These are phyloP conservation scores for Logfia minima DNA, from an alignment of 129 eudicot genomes.

Conservation along the genomic window DNA sequence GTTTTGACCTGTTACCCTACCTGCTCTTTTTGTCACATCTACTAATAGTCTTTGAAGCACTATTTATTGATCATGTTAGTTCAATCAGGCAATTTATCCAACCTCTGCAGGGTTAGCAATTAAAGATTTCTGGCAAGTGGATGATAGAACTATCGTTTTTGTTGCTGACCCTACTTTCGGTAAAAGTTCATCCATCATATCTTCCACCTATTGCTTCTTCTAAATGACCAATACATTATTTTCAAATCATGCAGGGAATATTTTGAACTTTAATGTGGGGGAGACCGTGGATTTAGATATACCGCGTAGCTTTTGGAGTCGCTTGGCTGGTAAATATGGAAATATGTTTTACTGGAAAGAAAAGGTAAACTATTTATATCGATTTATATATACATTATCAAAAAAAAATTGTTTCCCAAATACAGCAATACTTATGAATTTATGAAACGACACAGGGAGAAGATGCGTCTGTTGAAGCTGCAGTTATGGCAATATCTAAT, in stretches of 20 bases:
- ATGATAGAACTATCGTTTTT: slow-evolving; percentile 88
- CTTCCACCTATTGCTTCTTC: neutral
- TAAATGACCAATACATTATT: slow-evolving; percentile 28
- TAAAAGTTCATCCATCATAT: slow-evolving; percentile 32
- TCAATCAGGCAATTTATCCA: slow-evolving; percentile 64
- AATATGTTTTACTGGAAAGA: slow-evolving; percentile 98
- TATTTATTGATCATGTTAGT: neutral
- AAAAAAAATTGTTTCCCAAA: slow-evolving; percentile 13
- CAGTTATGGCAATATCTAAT: slow-evolving; percentile 84
- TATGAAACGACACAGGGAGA: slow-evolving; percentile 62
- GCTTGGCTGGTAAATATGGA: slow-evolving; percentile 90
- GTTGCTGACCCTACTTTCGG: slow-evolving; percentile 99
- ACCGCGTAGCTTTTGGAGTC: slow-evolving; percentile 98
- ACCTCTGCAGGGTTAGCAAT: slow-evolving; percentile 73
- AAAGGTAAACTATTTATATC: slow-evolving; percentile 43
- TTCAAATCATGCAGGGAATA: slow-evolving; percentile 53
- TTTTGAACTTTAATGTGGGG: slow-evolving; percentile 89
- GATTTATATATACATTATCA: neutral
- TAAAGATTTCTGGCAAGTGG: slow-evolving; percentile 93
- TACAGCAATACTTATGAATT: neutral
- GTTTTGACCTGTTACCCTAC: neutral
- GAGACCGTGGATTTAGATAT: slow-evolving; percentile 79
- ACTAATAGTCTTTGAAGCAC: neutral
- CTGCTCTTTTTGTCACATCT: neutral
- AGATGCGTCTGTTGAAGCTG: slow-evolving; percentile 96